Evolutionary conservation across 2,329 filamentous ascomycete species (phyloP).

Genomic region (Fusarium sp.): DNA sequence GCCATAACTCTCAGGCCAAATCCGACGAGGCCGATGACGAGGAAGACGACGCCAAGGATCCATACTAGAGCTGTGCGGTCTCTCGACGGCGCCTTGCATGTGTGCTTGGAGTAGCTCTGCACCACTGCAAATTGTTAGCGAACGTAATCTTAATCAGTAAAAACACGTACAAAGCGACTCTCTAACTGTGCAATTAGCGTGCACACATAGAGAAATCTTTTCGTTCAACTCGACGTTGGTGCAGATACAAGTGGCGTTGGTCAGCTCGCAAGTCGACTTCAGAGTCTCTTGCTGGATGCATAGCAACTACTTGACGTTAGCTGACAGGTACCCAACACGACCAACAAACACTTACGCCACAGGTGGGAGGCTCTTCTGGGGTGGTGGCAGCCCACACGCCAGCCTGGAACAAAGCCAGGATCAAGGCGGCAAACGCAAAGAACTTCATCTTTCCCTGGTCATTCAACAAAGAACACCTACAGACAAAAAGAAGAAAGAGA

Average conservation of each 20-base stretch:
- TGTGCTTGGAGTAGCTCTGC: constrained; percentile 20
- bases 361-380: constrained; percentile 22
- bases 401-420: constrained; percentile 24
- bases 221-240: constrained; percentile 17
- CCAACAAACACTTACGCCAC: constrained; percentile 16
- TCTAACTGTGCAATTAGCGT: constrained; percentile 10
- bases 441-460: constrained; percentile 23
- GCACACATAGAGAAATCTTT: constrained; percentile 12
- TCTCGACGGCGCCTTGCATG: constrained; percentile 7
- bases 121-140: neutral
- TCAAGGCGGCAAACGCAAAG: neutral
- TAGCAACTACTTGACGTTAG: neutral
- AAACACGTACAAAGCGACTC: constrained; percentile 1
- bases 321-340: neutral
- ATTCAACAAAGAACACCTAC: neutral
- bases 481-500: neutral
- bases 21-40: constrained; percentile 1
- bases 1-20: constrained; percentile 22
- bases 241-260: constrained; percentile 22
- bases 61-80: constrained; percentile 21
- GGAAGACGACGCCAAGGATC: constrained; percentile 6
- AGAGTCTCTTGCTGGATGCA: constrained; percentile 12
- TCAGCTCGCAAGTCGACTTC: constrained; percentile 17
- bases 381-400: constrained; percentile 23
- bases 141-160: fast-evolving